Evolutionary conservation across 1,284 basidiomycete species (phyloP).

Genomic region (Trichosporon sp.): DNA sequence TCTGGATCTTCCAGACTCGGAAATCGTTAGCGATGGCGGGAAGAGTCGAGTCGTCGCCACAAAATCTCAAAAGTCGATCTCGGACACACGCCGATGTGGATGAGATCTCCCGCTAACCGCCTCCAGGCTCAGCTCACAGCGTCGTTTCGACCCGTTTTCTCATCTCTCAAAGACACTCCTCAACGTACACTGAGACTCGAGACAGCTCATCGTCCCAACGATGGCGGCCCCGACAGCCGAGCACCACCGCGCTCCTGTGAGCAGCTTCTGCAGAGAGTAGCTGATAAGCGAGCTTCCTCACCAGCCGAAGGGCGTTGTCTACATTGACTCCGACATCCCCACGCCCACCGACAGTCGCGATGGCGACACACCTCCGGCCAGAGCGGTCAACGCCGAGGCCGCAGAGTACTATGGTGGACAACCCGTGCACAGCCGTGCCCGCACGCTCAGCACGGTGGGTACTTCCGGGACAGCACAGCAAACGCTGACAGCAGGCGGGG

Average conservation of each 20-base stretch:
- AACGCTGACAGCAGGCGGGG: constrained; percentile 15
- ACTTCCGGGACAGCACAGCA: not conserved
- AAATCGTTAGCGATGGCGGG: constrained; percentile 1
- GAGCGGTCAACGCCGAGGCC: constrained; percentile 66
- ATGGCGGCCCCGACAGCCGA: constrained; percentile 23
- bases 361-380: constrained; percentile 39
- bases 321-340: constrained; percentile 46
- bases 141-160: not conserved
- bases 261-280: not conserved
- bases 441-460: constrained; percentile 80
- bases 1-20: constrained; percentile 1
- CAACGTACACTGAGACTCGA: not conserved
- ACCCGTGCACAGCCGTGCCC: constrained; percentile 72
- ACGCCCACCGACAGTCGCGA: constrained; percentile 34
- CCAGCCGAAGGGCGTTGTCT: constrained; percentile 50
- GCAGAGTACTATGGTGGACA: constrained; percentile 78
- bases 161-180: not conserved
- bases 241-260: constrained; percentile 32
- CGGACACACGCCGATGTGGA: constrained; percentile 6
- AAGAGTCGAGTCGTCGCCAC: not conserved
- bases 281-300: constrained; percentile 43
- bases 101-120: not conserved
- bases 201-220: not conserved
- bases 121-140: not conserved
- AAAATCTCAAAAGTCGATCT: not conserved